Evolutionary conservation across 2,329 filamentous ascomycete genomes (phyloP).

Genomic region (Apiospora pterosperma): DNA sequence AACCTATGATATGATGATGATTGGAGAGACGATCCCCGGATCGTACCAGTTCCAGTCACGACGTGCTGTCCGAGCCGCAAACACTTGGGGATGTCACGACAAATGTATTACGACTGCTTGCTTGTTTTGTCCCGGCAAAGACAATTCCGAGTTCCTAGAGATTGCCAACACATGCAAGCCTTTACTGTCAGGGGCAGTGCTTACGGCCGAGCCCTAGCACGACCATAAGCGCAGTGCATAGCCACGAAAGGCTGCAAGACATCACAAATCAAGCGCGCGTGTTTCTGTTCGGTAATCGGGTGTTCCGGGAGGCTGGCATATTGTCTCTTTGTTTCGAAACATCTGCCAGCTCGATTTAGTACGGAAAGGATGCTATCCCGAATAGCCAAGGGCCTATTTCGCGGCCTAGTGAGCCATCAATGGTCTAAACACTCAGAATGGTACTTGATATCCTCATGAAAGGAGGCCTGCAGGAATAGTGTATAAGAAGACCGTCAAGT

Average conservation of each 20-base stretch:
- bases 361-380: neutral
- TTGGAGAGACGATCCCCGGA: neutral
- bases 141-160: neutral
- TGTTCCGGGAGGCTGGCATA: neutral
- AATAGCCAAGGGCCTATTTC: neutral
- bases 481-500: neutral
- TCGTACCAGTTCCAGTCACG: neutral
- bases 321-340: constrained; percentile 1
- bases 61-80: neutral
- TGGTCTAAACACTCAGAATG: neutral
- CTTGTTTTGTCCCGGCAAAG: neutral
- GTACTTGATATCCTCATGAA: too few relatives aligned
- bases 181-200: neutral
- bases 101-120: neutral
- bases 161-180: neutral
- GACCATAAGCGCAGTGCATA: neutral
- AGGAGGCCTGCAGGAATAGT: neutral
- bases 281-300: neutral
- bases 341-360: neutral
- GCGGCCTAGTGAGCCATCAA: neutral
- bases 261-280: neutral
- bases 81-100: neutral
- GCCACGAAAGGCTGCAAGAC: neutral
- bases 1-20: neutral
- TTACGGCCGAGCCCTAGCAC: neutral